These are phyloP conservation scores for Aquilaria sinensis DNA, from an alignment of 345 rosid species.

Conservation along the genomic window DNA sequence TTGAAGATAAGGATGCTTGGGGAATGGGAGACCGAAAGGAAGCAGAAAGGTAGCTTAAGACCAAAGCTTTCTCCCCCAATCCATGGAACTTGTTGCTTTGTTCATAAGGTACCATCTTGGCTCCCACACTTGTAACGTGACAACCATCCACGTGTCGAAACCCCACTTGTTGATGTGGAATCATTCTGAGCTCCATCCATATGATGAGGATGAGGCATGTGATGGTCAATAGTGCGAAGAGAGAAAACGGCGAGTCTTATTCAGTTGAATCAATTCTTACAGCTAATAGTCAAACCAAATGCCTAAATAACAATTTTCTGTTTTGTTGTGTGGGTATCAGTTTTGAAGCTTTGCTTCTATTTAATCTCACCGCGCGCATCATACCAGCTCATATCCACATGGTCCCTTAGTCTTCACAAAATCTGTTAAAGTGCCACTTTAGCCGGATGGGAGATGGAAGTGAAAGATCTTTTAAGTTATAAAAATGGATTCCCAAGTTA, in stretches of 20 bases:
- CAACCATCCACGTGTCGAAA: slow-evolving; percentile 22
- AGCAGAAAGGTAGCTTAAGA: slow-evolving; percentile 14
- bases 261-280: not conserved
- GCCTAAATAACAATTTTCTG: not conserved
- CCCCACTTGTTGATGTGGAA: slow-evolving; percentile 8
- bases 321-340: not conserved
- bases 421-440: too few species aligned
- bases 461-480: too few species aligned
- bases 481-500: too few species aligned
- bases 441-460: too few species aligned
- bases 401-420: not conserved
- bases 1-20: slow-evolving; percentile 18
- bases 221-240: slow-evolving; percentile 7
- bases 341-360: not conserved
- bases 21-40: slow-evolving; percentile 33
- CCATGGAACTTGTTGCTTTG: slow-evolving; percentile 9
- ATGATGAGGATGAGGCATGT: slow-evolving; percentile 7
- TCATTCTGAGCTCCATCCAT: not conserved
- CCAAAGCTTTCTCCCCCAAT: slow-evolving; percentile 9
- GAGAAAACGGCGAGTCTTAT: not conserved
- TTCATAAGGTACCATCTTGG: slow-evolving; percentile 1
- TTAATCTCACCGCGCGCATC: not conserved
- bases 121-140: slow-evolving; percentile 1
- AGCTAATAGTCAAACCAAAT: slow-evolving; percentile 19
- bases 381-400: not conserved